Percentiles rank a stretch among this genome's conserved stretches.
Evolutionary conservation across 306 rosid genomes (phyloP).

Genomic region (Castanea mollissima): DNA sequence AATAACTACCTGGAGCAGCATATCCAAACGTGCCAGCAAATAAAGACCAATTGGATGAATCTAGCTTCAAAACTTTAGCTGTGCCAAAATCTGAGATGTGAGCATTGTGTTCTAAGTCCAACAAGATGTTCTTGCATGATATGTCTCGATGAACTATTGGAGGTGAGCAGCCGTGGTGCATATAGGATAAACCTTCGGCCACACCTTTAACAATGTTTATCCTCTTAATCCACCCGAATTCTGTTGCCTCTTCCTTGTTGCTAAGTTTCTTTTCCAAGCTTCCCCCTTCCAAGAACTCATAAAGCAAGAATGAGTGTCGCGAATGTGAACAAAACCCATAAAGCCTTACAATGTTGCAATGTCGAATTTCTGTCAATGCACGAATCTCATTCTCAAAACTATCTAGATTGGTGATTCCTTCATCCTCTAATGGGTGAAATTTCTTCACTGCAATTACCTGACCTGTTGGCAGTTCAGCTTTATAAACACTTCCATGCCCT

Average conservation of each 20-base stretch:
- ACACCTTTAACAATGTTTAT: constrained; percentile 10
- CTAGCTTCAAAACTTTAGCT: constrained; percentile 16
- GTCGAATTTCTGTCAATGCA: no score
- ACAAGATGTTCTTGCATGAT: constrained; percentile 16
- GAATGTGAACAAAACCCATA: no score
- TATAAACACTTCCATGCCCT: constrained; percentile 1
- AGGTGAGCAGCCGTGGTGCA: no score
- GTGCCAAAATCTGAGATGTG: constrained; percentile 14
- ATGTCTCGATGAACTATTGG: constrained; percentile 25
- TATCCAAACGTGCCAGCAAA: constrained; percentile 27
- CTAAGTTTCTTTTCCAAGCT: neutral
- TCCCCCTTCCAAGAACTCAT: no score
- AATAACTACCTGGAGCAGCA: constrained; percentile 22
- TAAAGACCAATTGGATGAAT: neutral
- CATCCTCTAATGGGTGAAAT: constrained; percentile 8
- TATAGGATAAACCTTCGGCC: neutral
- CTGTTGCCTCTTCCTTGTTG: neutral
- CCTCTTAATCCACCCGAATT: constrained; percentile 18
- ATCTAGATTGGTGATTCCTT: neutral
- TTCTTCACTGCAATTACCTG: constrained; percentile 25
- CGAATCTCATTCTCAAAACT: constrained; percentile 18
- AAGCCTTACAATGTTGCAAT: no score
- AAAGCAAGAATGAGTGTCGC: no score
- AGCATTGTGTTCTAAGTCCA: constrained; percentile 10
- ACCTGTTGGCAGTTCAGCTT: constrained; percentile 18